These are phyloP conservation scores for Aspergillus carbonarius DNA, from an alignment of 2,329 filamentous ascomycete species.

Conservation along the genomic window DNA sequence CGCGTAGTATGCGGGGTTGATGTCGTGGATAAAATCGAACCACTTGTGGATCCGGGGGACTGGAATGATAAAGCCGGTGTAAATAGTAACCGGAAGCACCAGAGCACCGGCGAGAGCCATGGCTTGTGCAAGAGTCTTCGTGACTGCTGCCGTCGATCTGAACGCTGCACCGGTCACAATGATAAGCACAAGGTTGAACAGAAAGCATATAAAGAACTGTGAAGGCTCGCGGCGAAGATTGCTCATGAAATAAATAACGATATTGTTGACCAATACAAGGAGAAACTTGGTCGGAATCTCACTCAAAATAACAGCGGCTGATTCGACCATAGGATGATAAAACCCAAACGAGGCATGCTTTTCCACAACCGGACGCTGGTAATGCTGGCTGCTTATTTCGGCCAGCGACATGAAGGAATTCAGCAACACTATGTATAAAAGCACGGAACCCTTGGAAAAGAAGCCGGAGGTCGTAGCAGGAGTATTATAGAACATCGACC, in stretches of 20 bases:
- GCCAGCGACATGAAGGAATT: conserved; percentile 66
- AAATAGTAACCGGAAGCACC: conserved; percentile 46
- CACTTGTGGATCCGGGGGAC: conserved; percentile 66
- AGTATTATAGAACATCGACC: conserved; percentile 78
- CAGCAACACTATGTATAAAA: conserved; percentile 84
- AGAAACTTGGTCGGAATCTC: conserved; percentile 70
- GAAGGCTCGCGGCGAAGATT: conserved; percentile 71
- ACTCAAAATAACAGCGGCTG: conserved; percentile 19
- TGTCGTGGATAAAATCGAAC: conserved; percentile 76
- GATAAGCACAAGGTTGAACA: conserved; percentile 71
- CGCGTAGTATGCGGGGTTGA: conserved; percentile 75
- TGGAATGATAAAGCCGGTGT: conserved; percentile 47
- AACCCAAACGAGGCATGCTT: conserved; percentile 33
- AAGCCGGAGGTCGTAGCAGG: conserved; percentile 64
- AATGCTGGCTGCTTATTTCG: conserved; percentile 44
- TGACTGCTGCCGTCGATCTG: conserved; percentile 72
- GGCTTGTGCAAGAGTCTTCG: conserved; percentile 62
- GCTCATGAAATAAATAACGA: conserved; percentile 81
- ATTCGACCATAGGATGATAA: conserved; percentile 26
- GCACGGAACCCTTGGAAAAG: conserved; percentile 70
- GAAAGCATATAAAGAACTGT: conserved; percentile 81
- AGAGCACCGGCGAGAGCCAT: conserved; percentile 55
- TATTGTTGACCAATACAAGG: conserved; percentile 72
- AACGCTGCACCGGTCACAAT: conserved; percentile 83
- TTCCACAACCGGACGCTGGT: conserved; percentile 26